Evolutionary conservation across 371 early-diverging fungal species (phyloP), one percentile per base, ranked within the genome.

Genomic region (Apophysomyces ossiformis): DNA sequence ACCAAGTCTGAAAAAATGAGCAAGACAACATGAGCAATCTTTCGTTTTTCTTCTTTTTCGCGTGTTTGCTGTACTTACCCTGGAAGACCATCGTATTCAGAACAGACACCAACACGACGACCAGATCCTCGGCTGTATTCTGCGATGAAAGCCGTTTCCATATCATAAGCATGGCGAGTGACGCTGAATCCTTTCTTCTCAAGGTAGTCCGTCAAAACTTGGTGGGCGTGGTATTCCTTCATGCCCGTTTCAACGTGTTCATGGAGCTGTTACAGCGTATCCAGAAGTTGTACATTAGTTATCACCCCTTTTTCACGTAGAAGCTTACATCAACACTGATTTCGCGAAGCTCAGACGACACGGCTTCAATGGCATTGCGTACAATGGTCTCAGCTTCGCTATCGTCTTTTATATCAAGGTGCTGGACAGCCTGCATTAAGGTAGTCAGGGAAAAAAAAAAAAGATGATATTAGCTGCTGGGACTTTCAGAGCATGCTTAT

Each of bases 51-150:
- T 60, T 61, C 50, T 46, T 57, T 15, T 45, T 57, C 18, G 35
- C 38, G 9, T 16, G 18, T 12, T 32, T 39, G 21, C 13, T 58
- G 0, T 12, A 75, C 79, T 38, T 86, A 69, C 36, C 74, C 82
- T 18, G 87, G 85, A 16, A 89, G 68, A n/a, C 87, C 87, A 67
- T 89, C 89, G 56, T 85, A 86, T 65, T 88, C 87, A 15, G 83
- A 81, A 58, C 85, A 87, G 37, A 86, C 82, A 58, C 75, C 87
- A 37, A 76, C 58, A 16, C 78, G 79, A 1, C 73, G 70, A 37
- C 74, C 72, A 4, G 63, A 37, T 18, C 78, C 82, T 32, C 69
- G 67, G 38, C 61, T 65, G 64, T 75, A 85, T 26, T 84, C 84
- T n/a, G 89, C 86, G 1, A 83, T 68, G 63, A 89, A 89, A 2